Evolutionary conservation across 106 monocot species (phyloP).

Genomic region (Agapanthus africanus): DNA sequence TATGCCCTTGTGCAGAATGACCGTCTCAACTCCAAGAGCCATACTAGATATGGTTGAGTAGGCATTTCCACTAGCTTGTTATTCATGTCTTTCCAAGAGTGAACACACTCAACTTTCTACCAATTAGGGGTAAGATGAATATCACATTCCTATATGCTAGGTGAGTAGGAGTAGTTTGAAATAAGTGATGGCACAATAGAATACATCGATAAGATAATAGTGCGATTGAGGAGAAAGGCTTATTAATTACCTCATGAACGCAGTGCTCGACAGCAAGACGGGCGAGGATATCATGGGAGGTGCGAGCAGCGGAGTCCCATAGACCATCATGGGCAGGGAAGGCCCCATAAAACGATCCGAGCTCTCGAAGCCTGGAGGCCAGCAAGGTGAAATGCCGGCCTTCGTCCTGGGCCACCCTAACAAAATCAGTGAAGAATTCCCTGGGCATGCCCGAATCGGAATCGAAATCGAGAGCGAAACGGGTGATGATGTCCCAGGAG

Average conservation of each 20-base stretch:
- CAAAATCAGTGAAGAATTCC: slow-evolving; percentile 82
- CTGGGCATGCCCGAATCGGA: slow-evolving; percentile 45
- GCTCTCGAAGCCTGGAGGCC: slow-evolving; percentile 36
- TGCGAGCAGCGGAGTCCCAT: slow-evolving; percentile 75
- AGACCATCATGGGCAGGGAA: slow-evolving; percentile 85
- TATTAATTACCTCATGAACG: slow-evolving; percentile 94
- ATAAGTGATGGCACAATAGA: no score
- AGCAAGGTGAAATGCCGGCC: slow-evolving; percentile 73
- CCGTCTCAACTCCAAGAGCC: no score
- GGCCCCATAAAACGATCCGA: slow-evolving; percentile 74
- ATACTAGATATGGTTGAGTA: no score
- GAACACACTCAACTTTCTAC: no score
- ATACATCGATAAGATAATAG: background rate
- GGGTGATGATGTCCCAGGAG: slow-evolving; percentile 91
- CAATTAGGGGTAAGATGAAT: no score
- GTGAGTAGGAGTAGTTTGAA: no score
- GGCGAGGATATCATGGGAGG: slow-evolving; percentile 44
- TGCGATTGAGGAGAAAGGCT: no score
- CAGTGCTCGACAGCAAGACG: slow-evolving; percentile 92
- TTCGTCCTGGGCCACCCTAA: slow-evolving; percentile 71
- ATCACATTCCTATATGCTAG: no score
- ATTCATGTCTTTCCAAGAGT: no score
- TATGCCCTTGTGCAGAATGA: no score
- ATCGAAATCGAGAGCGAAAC: slow-evolving; percentile 57
- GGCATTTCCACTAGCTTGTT: no score